Base-by-base conservation (phyloP, 352 stramenopile species). In the Phytopythium vexans region DNA sequence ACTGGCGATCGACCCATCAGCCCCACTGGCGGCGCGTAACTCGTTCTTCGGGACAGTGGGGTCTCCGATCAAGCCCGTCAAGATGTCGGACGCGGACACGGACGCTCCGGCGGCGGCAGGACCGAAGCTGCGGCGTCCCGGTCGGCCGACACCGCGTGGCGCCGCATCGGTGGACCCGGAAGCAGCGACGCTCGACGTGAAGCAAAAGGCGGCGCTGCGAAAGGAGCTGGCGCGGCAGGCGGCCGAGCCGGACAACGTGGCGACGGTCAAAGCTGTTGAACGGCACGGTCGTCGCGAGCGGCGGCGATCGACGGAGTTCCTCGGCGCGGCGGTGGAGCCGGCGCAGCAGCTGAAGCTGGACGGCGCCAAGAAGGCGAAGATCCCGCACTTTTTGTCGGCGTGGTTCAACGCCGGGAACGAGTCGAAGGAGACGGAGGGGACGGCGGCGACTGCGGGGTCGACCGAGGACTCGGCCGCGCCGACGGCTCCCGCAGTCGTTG, bases 41-140 rank as follows among this genome's bases (percentile, higher is more conserved):
- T 67, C 64, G 10, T 89, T 89, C 60, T 89, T 89, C 52, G 79
- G 76, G 21, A 88, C 79, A 0, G 75, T 88, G 32, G 79, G 79
- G n/a, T n/a, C n/a, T n/a, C n/a, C n/a, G n/a, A n/a, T n/a, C 3
- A 88, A 74, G 36, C 79, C 79, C 27, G 88, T 89, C 46, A 86
- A 86, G 54, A 86, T 87, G 74, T 68, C 62, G 8, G 56, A 62
- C 35, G 37, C 50, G 15, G 45, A 47, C 32, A 51, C 61, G 9
- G 54, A 55, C 31, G 64, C 61, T 41, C 48, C 52, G 21, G 53
- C 55, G 35, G 50, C 58, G 3, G 48, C 64, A 21, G 52, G 54
- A 7, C 50, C 54, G 3, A 68, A 71, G 40, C 32, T 60, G 45
- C 53, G 49, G 14, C 54, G n/a, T n/a, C 47, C 3, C 55, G 49